A percentile compares a stretch with the other conserved stretches of the same genome.
phyloP scores from a whole-genome alignment of 148 eudicot species.

The Rhododendron ovatum region DNA sequence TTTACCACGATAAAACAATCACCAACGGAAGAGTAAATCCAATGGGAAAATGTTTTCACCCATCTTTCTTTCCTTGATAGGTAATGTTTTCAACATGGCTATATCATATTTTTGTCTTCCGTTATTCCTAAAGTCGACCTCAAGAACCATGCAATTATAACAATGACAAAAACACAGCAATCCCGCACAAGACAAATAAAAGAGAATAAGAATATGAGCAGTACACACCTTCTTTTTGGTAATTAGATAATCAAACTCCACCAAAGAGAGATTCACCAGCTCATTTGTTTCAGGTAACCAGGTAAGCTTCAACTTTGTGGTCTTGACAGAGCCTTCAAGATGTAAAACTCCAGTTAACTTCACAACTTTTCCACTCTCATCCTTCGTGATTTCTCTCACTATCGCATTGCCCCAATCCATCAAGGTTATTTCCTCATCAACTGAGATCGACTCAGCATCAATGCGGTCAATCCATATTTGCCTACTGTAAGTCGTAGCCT shows the following conservation, averaged over 20 bases:
- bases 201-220: too few species aligned
- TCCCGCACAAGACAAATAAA: neutral
- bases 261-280: conserved; percentile 63
- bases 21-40: neutral
- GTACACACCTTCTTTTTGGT: too few species aligned
- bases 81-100: neutral
- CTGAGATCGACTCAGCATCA: conserved; percentile 71
- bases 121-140: neutral
- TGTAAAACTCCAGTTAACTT: conserved; percentile 70
- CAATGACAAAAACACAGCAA: neutral
- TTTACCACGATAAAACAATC: neutral
- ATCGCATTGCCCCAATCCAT: conserved; percentile 99
- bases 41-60: neutral
- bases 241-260: conserved; percentile 27
- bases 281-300: conserved; percentile 84
- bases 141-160: neutral
- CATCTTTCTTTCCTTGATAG: neutral
- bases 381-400: conserved; percentile 72
- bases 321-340: conserved; percentile 88
- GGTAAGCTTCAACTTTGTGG: conserved; percentile 96
- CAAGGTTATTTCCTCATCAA: conserved; percentile 77
- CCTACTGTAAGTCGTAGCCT: too few species aligned
- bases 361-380: conserved; percentile 56
- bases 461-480: conserved; percentile 83
- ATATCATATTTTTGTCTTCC: neutral